Percentiles rank a stretch among this genome's conserved stretches.
These are phyloP conservation scores for Lactarius vividus DNA, from an alignment of 768 basidiomycete genomes.

Conservation along the genomic window DNA sequence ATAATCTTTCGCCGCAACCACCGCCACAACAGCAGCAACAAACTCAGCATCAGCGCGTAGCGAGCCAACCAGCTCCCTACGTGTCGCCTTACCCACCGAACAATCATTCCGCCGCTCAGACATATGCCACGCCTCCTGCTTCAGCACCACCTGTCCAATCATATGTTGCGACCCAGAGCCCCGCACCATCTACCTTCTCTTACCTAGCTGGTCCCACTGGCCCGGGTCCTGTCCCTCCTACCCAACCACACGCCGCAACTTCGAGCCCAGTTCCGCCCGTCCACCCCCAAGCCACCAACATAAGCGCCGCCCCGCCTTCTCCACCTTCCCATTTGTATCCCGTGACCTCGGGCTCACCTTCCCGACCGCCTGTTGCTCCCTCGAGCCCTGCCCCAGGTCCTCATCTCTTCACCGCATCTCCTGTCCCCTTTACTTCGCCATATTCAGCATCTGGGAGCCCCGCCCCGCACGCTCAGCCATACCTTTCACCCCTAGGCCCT, in stretches of 20 bases:
- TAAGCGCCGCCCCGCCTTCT: background rate
- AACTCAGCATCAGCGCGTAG: conserved; percentile 2
- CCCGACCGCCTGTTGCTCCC: background rate
- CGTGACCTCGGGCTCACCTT: background rate
- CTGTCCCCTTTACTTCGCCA: background rate
- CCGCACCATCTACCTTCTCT: conserved; percentile 4
- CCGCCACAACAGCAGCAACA: background rate
- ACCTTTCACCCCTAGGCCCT: background rate
- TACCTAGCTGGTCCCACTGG: background rate
- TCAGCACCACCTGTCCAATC: background rate
- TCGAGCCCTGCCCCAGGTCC: background rate
- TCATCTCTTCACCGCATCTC: background rate
- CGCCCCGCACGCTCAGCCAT: background rate
- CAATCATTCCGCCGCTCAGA: conserved; percentile 3
- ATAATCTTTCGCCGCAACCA: background rate
- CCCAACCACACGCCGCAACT: conserved; percentile 4
- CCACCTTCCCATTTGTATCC: conserved; percentile 1
- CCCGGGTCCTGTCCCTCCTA: background rate
- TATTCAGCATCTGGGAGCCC: background rate
- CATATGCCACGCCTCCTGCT: background rate
- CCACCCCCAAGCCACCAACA: background rate
- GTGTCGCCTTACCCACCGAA: conserved; percentile 5
- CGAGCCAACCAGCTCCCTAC: background rate
- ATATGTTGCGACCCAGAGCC: background rate
- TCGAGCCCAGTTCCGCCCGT: background rate